These are phyloP conservation scores for Megacollybia platyphylla DNA, from an alignment of 1,284 basidiomycete genomes.

Conservation along the genomic window DNA sequence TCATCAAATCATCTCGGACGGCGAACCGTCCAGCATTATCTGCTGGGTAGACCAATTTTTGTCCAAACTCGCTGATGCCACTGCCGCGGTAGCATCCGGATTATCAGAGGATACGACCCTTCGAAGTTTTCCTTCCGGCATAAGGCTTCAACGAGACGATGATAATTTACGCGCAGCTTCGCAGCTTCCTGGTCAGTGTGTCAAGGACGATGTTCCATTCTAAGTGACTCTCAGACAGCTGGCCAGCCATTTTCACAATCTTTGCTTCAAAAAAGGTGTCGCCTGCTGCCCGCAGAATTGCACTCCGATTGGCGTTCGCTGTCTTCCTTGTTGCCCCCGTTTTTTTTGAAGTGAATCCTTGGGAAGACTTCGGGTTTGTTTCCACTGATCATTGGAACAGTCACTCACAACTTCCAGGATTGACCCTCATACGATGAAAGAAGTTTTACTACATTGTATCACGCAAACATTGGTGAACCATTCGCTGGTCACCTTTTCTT, in stretches of 20 bases:
- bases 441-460: conserved; percentile 10
- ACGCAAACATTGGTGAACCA: conserved; percentile 7
- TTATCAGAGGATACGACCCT: conserved; percentile 9
- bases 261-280: conserved; percentile 37
- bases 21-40: conserved; percentile 20
- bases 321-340: conserved; percentile 38
- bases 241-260: conserved; percentile 28
- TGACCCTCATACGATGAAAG: conserved; percentile 5
- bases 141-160: conserved; percentile 29
- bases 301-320: conserved; percentile 38
- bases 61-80: conserved; percentile 33
- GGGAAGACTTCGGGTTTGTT: conserved; percentile 5
- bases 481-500: conserved; percentile 7
- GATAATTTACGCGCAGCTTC: conserved; percentile 41
- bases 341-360: conserved; percentile 13
- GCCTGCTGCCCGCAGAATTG: conserved; percentile 44
- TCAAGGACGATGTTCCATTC: not conserved
- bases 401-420: conserved; percentile 1
- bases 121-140: conserved; percentile 12
- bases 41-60: conserved; percentile 56
- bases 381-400: not conserved
- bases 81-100: conserved; percentile 21
- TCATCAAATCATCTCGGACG: conserved; percentile 24
- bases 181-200: conserved; percentile 51
- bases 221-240: conserved; percentile 27